These are phyloP conservation scores for Pinus tabuliformis DNA, from an alignment of 75 land plant species.

Conservation along the genomic window DNA sequence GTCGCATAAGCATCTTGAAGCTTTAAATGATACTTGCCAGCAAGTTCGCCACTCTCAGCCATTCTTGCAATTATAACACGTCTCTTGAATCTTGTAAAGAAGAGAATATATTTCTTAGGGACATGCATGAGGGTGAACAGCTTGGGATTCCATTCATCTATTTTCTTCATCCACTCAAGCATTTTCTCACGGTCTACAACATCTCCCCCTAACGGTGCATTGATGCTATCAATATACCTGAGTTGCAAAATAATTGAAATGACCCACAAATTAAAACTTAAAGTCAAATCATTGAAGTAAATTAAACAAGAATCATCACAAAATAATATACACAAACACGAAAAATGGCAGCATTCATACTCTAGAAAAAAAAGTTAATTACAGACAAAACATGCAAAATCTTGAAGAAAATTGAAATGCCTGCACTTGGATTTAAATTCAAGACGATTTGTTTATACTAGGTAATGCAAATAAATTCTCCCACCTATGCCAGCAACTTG, in stretches of 20 bases:
- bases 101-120: slow-evolving; percentile 52
- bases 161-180: slow-evolving; percentile 72
- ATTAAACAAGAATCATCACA: neutral
- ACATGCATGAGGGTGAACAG: slow-evolving; percentile 73
- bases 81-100: slow-evolving; percentile 72
- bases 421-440: neutral
- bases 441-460: neutral
- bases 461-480: neutral
- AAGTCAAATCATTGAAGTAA: neutral
- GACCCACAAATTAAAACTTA: neutral
- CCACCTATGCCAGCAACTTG: neutral
- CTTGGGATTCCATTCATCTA: slow-evolving; percentile 83
- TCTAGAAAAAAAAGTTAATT: neutral
- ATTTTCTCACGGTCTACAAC: slow-evolving; percentile 31
- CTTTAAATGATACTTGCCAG: slow-evolving; percentile 70
- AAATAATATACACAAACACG: neutral
- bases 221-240: slow-evolving; percentile 83
- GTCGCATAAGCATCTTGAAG: slow-evolving; percentile 71
- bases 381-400: neutral
- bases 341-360: neutral
- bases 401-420: neutral
- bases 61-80: slow-evolving; percentile 83
- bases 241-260: slow-evolving; percentile 2
- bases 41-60: slow-evolving; percentile 81
- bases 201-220: slow-evolving; percentile 40